Evolutionary conservation across 495 filamentous ascomycete genomes (phyloP).

Genomic region (Aspergillus bridgeri): DNA sequence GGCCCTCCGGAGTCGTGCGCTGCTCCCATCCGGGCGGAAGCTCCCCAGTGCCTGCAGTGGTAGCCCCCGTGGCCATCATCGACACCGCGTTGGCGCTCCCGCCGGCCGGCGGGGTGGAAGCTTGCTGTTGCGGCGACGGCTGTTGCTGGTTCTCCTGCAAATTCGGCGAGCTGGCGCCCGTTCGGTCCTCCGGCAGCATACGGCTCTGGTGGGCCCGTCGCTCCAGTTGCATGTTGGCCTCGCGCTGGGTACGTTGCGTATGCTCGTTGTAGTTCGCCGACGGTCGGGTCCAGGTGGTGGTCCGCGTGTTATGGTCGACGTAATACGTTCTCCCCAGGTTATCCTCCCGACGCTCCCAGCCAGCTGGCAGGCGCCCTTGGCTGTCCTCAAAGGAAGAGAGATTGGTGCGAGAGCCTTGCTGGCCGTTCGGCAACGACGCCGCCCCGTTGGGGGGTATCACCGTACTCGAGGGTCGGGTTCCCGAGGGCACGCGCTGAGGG

Average conservation of each 20-base stretch:
- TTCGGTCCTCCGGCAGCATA: constrained; percentile 93
- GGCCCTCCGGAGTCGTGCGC: constrained; percentile 88
- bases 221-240: constrained; percentile 86
- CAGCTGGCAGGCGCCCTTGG: constrained; percentile 85
- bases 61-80: constrained; percentile 93
- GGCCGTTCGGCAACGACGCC: constrained; percentile 39
- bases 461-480: constrained; percentile 30
- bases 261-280: constrained; percentile 75
- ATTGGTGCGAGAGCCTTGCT: constrained; percentile 44
- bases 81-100: constrained; percentile 58
- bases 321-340: constrained; percentile 98
- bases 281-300: constrained; percentile 93
- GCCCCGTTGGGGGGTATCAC: constrained; percentile 30
- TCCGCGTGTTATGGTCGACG: constrained; percentile 95
- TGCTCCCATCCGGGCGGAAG: constrained; percentile 96
- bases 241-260: constrained; percentile 72
- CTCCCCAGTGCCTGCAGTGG: constrained; percentile 91
- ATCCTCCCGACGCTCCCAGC: constrained; percentile 96
- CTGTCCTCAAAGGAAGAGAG: constrained; percentile 94
- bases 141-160: constrained; percentile 61
- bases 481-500: constrained; percentile 39
- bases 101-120: constrained; percentile 45
- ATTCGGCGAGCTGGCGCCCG: constrained; percentile 88
- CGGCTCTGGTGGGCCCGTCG: constrained; percentile 90
- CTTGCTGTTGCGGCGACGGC: constrained; percentile 48